These are phyloP conservation scores for Geosmithia putterillii DNA, from an alignment of 2,329 filamentous ascomycete species.

Conservation along the genomic window DNA sequence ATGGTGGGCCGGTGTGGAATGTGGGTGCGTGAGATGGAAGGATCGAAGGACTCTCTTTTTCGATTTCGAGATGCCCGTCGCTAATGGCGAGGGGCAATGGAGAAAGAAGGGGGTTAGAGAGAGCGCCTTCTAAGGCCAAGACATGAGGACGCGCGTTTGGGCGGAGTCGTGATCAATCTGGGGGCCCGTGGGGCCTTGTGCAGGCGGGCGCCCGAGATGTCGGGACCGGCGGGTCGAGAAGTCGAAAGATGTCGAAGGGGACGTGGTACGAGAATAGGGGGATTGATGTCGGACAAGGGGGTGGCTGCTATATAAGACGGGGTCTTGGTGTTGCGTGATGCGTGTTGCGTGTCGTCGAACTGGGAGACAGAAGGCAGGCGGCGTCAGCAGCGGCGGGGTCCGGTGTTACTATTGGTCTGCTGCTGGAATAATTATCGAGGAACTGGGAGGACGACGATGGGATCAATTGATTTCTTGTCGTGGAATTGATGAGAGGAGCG, in stretches of 20 bases:
- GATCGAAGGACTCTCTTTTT: background rate
- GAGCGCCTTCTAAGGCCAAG: background rate
- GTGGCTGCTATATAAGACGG: background rate
- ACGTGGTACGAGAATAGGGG: background rate
- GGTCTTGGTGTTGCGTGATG: background rate
- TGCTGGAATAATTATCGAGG: background rate
- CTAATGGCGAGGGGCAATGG: background rate
- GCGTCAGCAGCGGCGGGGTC: no score
- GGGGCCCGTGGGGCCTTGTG: no score
- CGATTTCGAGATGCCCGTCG: no score
- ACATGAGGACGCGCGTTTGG: background rate
- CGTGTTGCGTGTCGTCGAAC: background rate
- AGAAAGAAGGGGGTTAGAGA: background rate
- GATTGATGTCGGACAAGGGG: background rate
- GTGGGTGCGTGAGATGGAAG: background rate
- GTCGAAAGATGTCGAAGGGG: background rate
- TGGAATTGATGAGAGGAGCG: background rate
- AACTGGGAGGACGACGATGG: background rate
- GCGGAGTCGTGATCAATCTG: background rate
- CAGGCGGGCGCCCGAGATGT: background rate
- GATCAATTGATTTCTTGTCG: no score
- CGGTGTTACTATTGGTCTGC: background rate
- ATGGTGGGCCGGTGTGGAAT: slow-evolving; percentile 13
- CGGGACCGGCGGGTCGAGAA: background rate
- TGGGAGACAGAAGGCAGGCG: background rate